phyloP scores from a whole-genome alignment of 2,329 filamentous ascomycete genomes.

The Setomelanomma holmii region DNA sequence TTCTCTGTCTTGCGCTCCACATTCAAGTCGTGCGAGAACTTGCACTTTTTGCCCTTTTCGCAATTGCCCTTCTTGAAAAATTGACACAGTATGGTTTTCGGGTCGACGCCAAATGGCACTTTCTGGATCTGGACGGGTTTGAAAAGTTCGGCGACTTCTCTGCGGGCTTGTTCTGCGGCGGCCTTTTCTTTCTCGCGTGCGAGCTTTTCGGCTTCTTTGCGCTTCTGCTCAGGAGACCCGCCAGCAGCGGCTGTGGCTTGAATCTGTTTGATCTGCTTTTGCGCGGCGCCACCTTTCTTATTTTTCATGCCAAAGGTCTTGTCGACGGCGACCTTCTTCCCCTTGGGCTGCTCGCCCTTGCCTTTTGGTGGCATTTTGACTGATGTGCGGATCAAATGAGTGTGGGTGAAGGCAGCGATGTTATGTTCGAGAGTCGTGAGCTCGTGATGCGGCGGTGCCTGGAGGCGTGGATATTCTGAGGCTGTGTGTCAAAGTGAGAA shows the following conservation, averaged over 20 bases:
- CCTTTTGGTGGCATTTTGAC: constrained; percentile 75
- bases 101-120: constrained; percentile 95
- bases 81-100: constrained; percentile 94
- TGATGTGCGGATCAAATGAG: constrained; percentile 8
- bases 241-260: constrained; percentile 65
- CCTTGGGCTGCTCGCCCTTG: constrained; percentile 55
- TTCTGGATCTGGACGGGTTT: constrained; percentile 97
- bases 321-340: constrained; percentile 78
- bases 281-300: constrained; percentile 91
- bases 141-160: constrained; percentile 81
- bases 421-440: constrained; percentile 18
- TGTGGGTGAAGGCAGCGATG: constrained; percentile 15
- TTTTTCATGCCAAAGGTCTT: constrained; percentile 99
- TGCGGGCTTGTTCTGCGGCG: constrained; percentile 83
- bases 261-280: constrained; percentile 89
- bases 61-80: constrained; percentile 98
- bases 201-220: constrained; percentile 70
- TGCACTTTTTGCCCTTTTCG: constrained; percentile 93
- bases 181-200: constrained; percentile 85
- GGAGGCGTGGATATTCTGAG: constrained; percentile 15
- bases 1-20: constrained; percentile 93
- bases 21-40: constrained; percentile 91
- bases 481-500: constrained; percentile 43
- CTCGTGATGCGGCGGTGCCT: constrained; percentile 24
- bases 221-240: constrained; percentile 87